Base-by-base conservation (phyloP, 2,329 filamentous ascomycete genomes). In the Beauveria varroae region DNA sequence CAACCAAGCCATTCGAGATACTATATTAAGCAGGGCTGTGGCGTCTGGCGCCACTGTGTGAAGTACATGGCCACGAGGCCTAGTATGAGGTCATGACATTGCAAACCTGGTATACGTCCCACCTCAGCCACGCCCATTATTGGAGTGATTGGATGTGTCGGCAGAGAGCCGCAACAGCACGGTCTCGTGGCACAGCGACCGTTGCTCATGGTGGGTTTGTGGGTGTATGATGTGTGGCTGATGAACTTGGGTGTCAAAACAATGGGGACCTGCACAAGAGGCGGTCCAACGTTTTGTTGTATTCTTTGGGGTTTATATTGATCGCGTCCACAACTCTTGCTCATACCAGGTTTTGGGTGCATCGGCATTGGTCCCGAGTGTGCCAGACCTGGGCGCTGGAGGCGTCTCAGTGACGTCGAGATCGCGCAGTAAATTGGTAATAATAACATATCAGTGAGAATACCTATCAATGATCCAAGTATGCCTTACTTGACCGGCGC, bases 51-150 rank as follows among this genome's bases (percentile, higher is more conserved):
- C 56, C 56, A 58, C 50, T 43, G 49, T 24, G n/a, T 6, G 24
- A 54, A n/a, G 37, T 61, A 26, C 53, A 41, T 61, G 59, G 52
- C 59, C 59, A 61, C 59, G 59, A 20, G 59, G 59, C 59, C 44
- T 37, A 34, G 51, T n/a, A 57, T 61, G 59, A 61, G 59, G 59
- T 61, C 59, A 61, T 56, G 52, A 56, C 52, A 53, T 47, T 12
- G 12, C 16, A 52, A 61, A 5, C 41, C 20, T 22, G 24, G 43
- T 14, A 8, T 37, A 37, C 12, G 59, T 55, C 37, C 44, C 52
- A 43, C 44, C 46, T 28, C 34, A 61, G 59, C 59, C 59, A 57
- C 53, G 55, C 3, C 26, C 51, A 55, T 54, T 8, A 44, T 28
- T 43, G 34, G 58, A 18, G 5, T 20, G 18, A 20, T 46, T 37